Evolutionary conservation across 495 filamentous ascomycete species (phyloP).

Genomic region (Xylaria flabelliformis): DNA sequence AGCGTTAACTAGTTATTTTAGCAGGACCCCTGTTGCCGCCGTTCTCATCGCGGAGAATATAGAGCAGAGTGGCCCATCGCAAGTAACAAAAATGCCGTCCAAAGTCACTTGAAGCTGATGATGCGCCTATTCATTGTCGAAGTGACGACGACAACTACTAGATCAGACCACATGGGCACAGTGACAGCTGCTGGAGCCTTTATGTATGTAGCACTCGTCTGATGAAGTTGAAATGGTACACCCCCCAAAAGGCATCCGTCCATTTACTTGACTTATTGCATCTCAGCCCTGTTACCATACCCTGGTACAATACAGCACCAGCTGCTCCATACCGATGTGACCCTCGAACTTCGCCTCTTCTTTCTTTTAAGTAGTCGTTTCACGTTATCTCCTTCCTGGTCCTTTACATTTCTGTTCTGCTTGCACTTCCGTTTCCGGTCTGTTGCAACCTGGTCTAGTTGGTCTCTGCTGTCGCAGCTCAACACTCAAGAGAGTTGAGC

Average conservation of each 20-base stretch:
- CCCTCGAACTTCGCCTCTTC: constrained; percentile 33
- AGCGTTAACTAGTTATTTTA: neutral
- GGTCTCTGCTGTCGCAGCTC: neutral
- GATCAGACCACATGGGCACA: neutral
- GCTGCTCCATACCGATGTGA: constrained; percentile 30
- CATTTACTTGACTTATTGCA: constrained; percentile 4
- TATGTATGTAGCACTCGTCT: neutral
- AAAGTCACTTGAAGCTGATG: neutral
- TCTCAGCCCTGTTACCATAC: constrained; percentile 17
- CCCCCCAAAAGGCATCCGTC: constrained; percentile 1
- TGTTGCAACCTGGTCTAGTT: neutral
- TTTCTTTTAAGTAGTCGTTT: constrained; percentile 31
- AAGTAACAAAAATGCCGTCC: neutral
- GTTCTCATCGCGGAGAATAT: neutral
- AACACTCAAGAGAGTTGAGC: constrained; percentile 27
- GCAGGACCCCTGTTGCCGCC: constrained; percentile 11
- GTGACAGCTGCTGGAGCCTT: neutral
- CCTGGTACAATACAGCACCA: constrained; percentile 15
- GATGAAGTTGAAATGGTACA: constrained; percentile 5
- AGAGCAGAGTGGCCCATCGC: neutral
- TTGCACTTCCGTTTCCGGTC: neutral
- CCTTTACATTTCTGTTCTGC: constrained; percentile 5
- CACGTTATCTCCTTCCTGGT: constrained; percentile 25
- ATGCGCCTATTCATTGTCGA: neutral
- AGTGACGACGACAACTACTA: neutral